Evolutionary conservation across 1,284 basidiomycete genomes (phyloP).

Genomic region (Omphalotus olearius): DNA sequence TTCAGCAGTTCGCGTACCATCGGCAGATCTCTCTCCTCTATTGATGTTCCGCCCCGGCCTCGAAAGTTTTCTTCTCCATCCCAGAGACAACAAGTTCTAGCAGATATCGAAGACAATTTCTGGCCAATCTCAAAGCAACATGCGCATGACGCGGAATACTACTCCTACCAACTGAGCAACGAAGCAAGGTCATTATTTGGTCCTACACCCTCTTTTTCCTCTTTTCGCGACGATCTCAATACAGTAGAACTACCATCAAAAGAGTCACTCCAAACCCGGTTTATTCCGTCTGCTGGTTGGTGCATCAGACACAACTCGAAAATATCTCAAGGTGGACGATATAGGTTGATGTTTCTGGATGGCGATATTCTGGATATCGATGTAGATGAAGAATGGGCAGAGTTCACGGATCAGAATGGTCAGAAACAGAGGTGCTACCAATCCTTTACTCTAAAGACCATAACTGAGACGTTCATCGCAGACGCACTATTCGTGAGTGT

Average conservation of each 20-base stretch:
- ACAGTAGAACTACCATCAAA: not conserved
- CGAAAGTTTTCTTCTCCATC: slow-evolving; percentile 18
- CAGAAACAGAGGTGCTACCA: slow-evolving; percentile 26
- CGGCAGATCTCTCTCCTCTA: slow-evolving; percentile 16
- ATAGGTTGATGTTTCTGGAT: slow-evolving; percentile 45
- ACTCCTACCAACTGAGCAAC: no score
- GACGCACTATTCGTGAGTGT: slow-evolving; percentile 32
- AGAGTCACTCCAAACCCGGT: slow-evolving; percentile 25
- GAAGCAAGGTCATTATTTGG: not conserved
- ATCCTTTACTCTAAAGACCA: not conserved
- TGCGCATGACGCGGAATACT: no score
- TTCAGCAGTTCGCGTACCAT: slow-evolving; percentile 4
- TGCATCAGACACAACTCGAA: slow-evolving; percentile 34
- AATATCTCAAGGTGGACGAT: slow-evolving; percentile 33
- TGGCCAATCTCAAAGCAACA: not conserved
- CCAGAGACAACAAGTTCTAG: not conserved
- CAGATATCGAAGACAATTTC: not conserved
- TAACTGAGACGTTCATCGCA: slow-evolving; percentile 13
- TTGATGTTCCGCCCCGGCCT: slow-evolving; percentile 23
- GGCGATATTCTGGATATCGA: slow-evolving; percentile 38
- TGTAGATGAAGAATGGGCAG: slow-evolving; percentile 37
- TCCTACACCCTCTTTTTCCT: slow-evolving; percentile 5
- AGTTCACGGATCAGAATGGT: slow-evolving; percentile 27
- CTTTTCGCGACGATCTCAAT: not conserved
- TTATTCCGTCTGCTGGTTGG: slow-evolving; percentile 39